Base-by-base conservation (phyloP, 495 filamentous ascomycete species). In the Lophium mytilinum region DNA sequence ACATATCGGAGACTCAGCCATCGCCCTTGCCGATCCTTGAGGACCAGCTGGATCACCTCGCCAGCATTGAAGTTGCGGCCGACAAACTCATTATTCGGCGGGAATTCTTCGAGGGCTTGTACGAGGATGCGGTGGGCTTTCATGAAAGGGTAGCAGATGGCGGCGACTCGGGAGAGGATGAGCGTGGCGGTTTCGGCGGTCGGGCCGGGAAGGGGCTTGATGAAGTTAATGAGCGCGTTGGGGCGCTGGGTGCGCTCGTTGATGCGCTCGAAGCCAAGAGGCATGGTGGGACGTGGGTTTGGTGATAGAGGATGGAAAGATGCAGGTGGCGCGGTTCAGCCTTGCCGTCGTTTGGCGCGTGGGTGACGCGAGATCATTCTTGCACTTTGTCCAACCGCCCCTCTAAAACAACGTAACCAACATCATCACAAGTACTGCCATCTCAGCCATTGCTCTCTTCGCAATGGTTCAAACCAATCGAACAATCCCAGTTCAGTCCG, bases 31-130 rank as follows among this genome's bases (percentile, higher is more conserved):
- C 58, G 59, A 4, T 83, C 76, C 62, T 82, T 83, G 37, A 92
- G 78, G 10, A 92, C 88, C 1, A 92, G 75, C 66, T 92, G 87
- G 50, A 92, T 79, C 39, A 87, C 80, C 69, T 90, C 88, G n/a
- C 88, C 88, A 15, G 83, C 84, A 63, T 92, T 92, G 77, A 92
- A 89, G 57, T 90, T 90, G 39, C 86, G 83, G 24, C 86, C 86
- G 21, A 82, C 74, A 64, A 92, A 92, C 62, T 91, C 87, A 9
- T 66, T 62, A 66, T 90, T 92, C 5, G 82, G 79, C 34, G 81
- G 78, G 67, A 86, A 86, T 66, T 92, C 87, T 66, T 91, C 88
- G 9, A 92, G 77, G 0, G 87, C 78, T 71, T 79, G 85, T 54
- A 91, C 80, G 15, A 77, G 75, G 49, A 92, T 72, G 62, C 81